Evolutionary conservation across 2,329 filamentous ascomycete species (phyloP).

Genomic region (Talaromyces funiculosus): DNA sequence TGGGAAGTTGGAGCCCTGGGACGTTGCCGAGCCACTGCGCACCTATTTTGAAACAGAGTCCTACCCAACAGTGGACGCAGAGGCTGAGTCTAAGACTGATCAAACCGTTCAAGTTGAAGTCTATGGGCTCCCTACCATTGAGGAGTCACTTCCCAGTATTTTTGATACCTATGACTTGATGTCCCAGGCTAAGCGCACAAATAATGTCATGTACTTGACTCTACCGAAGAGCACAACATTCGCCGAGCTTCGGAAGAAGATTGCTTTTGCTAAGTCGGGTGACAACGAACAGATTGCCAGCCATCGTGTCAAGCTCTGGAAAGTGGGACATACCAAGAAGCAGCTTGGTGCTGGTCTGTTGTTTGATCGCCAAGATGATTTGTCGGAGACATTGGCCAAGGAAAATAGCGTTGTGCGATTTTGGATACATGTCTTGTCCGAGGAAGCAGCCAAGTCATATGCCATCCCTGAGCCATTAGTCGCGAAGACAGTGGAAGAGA

Average conservation of each 20-base stretch:
- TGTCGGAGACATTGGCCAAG: slow-evolving; percentile 25
- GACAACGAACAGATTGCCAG: slow-evolving; percentile 21
- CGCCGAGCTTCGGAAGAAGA: slow-evolving; percentile 33
- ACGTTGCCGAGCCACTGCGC: slow-evolving; percentile 37
- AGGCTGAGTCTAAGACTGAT: slow-evolving; percentile 13
- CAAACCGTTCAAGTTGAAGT: slow-evolving; percentile 33
- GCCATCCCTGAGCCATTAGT: slow-evolving; percentile 30
- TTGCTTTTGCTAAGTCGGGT: slow-evolving; percentile 28
- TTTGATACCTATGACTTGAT: slow-evolving; percentile 43
- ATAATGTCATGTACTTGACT: slow-evolving; percentile 31
- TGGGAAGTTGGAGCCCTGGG: slow-evolving; percentile 44
- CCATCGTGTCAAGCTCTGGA: slow-evolving; percentile 38
- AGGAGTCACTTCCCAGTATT: slow-evolving; percentile 29
- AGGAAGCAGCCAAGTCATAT: slow-evolving; percentile 29
- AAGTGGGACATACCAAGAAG: slow-evolving; percentile 31
- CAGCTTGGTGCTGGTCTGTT: slow-evolving; percentile 29
- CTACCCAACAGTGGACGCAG: slow-evolving; percentile 15
- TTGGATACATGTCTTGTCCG: slow-evolving; percentile 36
- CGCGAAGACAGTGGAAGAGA: slow-evolving; percentile 22
- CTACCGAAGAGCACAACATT: slow-evolving; percentile 30
- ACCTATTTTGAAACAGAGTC: slow-evolving; percentile 34
- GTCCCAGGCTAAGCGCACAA: slow-evolving; percentile 30
- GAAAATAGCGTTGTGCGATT: slow-evolving; percentile 28
- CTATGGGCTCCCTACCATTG: slow-evolving; percentile 32
- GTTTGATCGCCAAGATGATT: slow-evolving; percentile 30